phyloP scores from a whole-genome alignment of 345 rosid genomes.

The Isatis tinctoria region DNA sequence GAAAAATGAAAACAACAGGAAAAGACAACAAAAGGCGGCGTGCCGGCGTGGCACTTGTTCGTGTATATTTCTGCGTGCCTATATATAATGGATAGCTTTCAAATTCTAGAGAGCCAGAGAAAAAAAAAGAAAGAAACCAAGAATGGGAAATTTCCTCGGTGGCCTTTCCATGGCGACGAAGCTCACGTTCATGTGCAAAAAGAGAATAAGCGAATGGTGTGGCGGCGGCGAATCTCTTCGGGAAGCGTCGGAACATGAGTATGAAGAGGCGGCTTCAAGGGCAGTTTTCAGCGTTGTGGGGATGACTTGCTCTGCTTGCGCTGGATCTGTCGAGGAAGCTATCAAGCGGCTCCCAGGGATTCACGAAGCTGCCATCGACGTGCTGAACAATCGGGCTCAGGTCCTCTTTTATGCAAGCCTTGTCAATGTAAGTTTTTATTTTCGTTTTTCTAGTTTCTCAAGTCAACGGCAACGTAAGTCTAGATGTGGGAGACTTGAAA shows the following conservation, averaged over 20 bases:
- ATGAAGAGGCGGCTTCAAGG: constrained; percentile 34
- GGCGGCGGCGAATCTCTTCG: constrained; percentile 18
- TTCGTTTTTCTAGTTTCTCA: too few species aligned
- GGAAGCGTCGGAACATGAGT: constrained; percentile 28
- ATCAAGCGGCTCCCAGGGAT: constrained; percentile 79
- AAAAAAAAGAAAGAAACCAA: too few species aligned
- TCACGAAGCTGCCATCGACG: constrained; percentile 69
- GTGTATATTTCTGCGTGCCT: too few species aligned
- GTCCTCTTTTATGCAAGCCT: constrained; percentile 57
- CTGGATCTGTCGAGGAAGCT: constrained; percentile 86
- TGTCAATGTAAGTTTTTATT: constrained; percentile 50
- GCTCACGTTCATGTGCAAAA: constrained; percentile 58
- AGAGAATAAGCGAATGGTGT: constrained; percentile 42
- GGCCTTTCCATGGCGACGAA: constrained; percentile 54
- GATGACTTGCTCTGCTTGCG: constrained; percentile 90
- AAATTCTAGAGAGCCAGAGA: too few species aligned
- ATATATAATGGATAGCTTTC: too few species aligned
- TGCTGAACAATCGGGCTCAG: constrained; percentile 60
- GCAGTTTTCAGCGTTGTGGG: constrained; percentile 63
- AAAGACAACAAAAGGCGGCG: too few species aligned
- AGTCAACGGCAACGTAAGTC: too few species aligned
- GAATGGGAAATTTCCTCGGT: neutral
- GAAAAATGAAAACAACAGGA: too few species aligned
- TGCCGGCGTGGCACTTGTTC: too few species aligned
- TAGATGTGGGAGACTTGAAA: too few species aligned